Percentiles rank a stretch among this genome's conserved stretches.
Evolutionary conservation across 768 basidiomycete species (phyloP).

Genomic region (Suillus spraguei): DNA sequence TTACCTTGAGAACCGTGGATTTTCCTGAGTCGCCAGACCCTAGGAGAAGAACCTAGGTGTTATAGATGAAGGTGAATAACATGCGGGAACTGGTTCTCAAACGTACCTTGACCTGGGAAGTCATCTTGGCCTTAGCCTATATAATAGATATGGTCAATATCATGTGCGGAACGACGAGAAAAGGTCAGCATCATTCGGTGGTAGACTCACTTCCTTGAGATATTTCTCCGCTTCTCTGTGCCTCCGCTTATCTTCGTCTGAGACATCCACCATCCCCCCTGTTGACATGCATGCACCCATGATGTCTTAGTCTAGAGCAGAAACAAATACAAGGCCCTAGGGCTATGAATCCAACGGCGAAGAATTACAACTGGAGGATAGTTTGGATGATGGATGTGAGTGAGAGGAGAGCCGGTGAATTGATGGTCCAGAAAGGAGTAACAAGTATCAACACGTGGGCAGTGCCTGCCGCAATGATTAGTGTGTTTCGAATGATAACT

Average conservation of each 20-base stretch:
- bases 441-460: constrained; percentile 12
- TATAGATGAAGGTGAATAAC: not conserved
- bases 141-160: constrained; percentile 1
- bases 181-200: constrained; percentile 2
- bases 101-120: constrained; percentile 74
- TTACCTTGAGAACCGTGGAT: constrained; percentile 85
- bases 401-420: constrained; percentile 4
- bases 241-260: constrained; percentile 66
- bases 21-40: constrained; percentile 96
- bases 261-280: constrained; percentile 51
- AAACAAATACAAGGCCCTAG: constrained; percentile 7
- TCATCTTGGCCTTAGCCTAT: constrained; percentile 75
- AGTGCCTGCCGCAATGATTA: not conserved
- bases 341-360: constrained; percentile 21
- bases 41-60: constrained; percentile 73
- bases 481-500: not conserved
- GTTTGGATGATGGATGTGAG: constrained; percentile 15
- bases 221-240: constrained; percentile 77
- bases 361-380: not conserved
- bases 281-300: constrained; percentile 87
- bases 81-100: not conserved
- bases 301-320: constrained; percentile 14
- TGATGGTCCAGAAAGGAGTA: not conserved
- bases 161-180: constrained; percentile 7
- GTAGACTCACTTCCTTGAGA: constrained; percentile 65